phyloP scores from a whole-genome alignment of 2,329 filamentous ascomycete species.

The Colletotrichum gloeosporioides region DNA sequence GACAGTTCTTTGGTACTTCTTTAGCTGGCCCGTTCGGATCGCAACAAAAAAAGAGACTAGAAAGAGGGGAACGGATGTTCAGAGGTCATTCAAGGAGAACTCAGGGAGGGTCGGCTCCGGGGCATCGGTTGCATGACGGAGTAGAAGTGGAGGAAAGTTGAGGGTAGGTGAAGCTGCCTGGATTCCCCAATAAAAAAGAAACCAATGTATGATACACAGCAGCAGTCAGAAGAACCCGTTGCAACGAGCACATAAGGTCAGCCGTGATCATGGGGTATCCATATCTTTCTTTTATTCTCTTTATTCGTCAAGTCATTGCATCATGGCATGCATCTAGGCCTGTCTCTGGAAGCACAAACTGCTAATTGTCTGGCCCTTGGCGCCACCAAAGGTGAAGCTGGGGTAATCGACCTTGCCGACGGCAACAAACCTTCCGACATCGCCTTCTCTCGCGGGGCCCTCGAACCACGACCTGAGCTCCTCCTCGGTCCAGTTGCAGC shows the following conservation, averaged over 20 bases:
- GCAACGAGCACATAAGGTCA: neutral
- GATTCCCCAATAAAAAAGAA: neutral
- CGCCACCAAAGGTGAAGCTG: constrained; percentile 87
- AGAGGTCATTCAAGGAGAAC: neutral
- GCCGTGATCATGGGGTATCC: neutral
- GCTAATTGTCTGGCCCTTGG: constrained; percentile 86
- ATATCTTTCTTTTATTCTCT: neutral
- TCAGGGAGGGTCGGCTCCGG: neutral
- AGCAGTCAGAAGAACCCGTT: constrained; percentile 3
- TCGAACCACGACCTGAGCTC: constrained; percentile 86
- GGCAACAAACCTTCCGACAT: constrained; percentile 56
- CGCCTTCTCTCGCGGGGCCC: constrained; percentile 33
- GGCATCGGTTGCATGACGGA: neutral
- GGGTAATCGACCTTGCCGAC: constrained; percentile 79
- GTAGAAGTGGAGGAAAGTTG: neutral
- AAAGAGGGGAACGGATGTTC: neutral
- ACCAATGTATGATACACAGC: constrained; percentile 20
- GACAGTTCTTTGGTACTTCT: constrained; percentile 1
- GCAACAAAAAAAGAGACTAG: neutral
- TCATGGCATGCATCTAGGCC: neutral
- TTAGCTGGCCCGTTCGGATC: neutral
- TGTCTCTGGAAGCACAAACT: constrained; percentile 77
- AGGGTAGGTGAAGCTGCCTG: constrained; percentile 1
- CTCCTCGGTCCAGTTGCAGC: constrained; percentile 96
- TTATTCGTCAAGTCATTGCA: constrained; percentile 3